phyloP scores from a whole-genome alignment of 208 protist genomes.

The Naegleria lovaniensis region DNA sequence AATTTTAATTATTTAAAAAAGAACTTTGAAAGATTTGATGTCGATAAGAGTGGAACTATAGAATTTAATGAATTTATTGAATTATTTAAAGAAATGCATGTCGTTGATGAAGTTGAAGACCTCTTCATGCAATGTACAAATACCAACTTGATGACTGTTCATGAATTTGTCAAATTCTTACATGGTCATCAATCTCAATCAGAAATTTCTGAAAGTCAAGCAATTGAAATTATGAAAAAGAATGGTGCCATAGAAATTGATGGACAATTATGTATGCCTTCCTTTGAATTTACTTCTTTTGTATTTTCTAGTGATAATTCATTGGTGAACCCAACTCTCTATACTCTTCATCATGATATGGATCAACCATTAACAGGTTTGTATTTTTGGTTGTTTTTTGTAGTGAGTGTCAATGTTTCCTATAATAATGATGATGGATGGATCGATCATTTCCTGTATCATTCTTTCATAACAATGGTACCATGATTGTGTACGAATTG shows the following conservation, averaged over 20 bases:
- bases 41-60: conserved; percentile 10
- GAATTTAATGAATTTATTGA: conserved; percentile 23
- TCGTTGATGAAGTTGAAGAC: neutral
- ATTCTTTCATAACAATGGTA: no score
- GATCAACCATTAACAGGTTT: conserved; percentile 51
- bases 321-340: conserved; percentile 31
- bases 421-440: no score
- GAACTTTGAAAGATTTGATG: neutral
- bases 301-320: conserved; percentile 11
- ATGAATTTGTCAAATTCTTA: conserved; percentile 41
- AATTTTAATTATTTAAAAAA: neutral
- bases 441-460: no score
- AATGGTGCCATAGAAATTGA: neutral
- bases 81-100: neutral
- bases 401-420: no score
- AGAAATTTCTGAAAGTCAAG: neutral
- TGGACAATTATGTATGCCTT: neutral
- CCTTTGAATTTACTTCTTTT: conserved; percentile 21
- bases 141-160: neutral
- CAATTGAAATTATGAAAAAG: neutral
- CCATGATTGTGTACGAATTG: no score
- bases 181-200: conserved; percentile 32
- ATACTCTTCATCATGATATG: conserved; percentile 55
- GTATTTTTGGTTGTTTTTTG: no score
- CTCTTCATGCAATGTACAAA: conserved; percentile 22